A percentile compares a stretch with the other conserved stretches of the same genome.
Conservation (phyloP, 2,329 filamentous ascomycete genomes). For the Arthrinium phaeospermum region DNA sequence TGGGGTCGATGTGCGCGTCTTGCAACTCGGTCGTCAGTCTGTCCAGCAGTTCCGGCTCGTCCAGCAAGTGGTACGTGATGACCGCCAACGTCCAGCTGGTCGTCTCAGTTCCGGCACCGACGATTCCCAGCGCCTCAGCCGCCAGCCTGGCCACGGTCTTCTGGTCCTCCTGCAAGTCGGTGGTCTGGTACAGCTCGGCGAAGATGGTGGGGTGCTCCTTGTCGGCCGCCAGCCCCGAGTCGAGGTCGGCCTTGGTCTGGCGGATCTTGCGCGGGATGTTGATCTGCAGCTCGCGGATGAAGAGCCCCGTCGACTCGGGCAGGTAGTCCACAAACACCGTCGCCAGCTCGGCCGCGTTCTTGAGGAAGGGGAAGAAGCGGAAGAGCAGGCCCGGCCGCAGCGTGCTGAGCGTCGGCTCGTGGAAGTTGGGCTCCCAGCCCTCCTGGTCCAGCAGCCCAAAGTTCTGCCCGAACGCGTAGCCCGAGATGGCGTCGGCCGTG, state of each 20-base stretch:
- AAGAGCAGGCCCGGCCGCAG: slow-evolving; percentile 32
- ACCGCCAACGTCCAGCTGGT: slow-evolving; percentile 39
- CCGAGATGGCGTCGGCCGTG: slow-evolving; percentile 44
- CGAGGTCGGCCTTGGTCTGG: slow-evolving; percentile 24
- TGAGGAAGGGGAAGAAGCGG: slow-evolving; percentile 34
- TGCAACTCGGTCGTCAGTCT: slow-evolving; percentile 39
- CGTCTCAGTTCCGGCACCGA: slow-evolving; percentile 41
- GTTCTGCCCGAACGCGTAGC: slow-evolving; percentile 45
- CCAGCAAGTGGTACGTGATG: slow-evolving; percentile 44
- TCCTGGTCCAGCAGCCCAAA: slow-evolving; percentile 37
- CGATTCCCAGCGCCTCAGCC: slow-evolving; percentile 29
- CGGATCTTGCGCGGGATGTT: slow-evolving; percentile 27
- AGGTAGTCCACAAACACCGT: slow-evolving; percentile 21
- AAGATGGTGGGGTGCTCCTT: slow-evolving; percentile 32
- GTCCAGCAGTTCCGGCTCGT: slow-evolving; percentile 38
- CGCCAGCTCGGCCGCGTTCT: slow-evolving; percentile 23
- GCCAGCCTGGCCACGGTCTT: slow-evolving; percentile 27
- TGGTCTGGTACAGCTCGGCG: slow-evolving; percentile 25
- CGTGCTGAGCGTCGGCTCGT: slow-evolving; percentile 27
- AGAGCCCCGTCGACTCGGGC: slow-evolving; percentile 5
- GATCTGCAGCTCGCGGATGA: slow-evolving; percentile 27
- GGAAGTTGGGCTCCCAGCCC: slow-evolving; percentile 44
- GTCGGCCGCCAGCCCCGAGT: background rate
- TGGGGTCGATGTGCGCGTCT: slow-evolving; percentile 19
- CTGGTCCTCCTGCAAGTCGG: slow-evolving; percentile 26